phyloP scores from a whole-genome alignment of 73 alveolate species.

The Paramecium bursaria region DNA sequence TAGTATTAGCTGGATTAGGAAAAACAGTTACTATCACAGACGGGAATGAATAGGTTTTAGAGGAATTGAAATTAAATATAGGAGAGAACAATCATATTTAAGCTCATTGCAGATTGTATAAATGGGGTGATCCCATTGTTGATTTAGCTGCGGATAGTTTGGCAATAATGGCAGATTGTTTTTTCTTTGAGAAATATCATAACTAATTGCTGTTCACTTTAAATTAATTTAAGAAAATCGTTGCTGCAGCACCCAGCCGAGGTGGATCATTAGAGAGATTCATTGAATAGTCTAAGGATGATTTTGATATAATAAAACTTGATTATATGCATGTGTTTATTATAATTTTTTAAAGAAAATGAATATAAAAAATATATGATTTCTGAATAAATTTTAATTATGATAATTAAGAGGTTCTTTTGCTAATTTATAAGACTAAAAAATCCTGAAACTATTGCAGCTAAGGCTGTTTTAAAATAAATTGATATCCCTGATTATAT shows the following conservation, averaged over 20 bases:
- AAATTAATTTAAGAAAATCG: not conserved
- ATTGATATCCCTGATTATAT: too few species aligned
- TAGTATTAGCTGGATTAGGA: slow-evolving; percentile 3
- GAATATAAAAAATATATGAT: too few species aligned
- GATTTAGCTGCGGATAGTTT: too few species aligned
- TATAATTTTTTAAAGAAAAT: not conserved
- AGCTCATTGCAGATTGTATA: too few species aligned
- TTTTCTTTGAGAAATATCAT: slow-evolving; percentile 55
- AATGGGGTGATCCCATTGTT: too few species aligned
- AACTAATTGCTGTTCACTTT: not conserved
- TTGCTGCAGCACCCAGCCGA: slow-evolving; percentile 56
- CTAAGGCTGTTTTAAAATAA: too few species aligned
- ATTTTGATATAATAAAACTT: too few species aligned
- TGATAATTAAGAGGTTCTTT: too few species aligned
- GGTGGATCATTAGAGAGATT: slow-evolving; percentile 56
- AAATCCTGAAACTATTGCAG: too few species aligned
- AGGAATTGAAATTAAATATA: not conserved
- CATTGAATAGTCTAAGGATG: not conserved
- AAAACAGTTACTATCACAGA: slow-evolving; percentile 20
- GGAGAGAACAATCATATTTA: not conserved
- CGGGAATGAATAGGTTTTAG: slow-evolving; percentile 8
- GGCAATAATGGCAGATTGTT: slow-evolving; percentile 43
- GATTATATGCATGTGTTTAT: not conserved
- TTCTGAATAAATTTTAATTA: too few species aligned
- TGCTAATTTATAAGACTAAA: too few species aligned